Evolutionary conservation across 179 eudicot genomes (phyloP), one percentile per base, ranked within the genome.

Genomic region (Silene noctiflora): DNA sequence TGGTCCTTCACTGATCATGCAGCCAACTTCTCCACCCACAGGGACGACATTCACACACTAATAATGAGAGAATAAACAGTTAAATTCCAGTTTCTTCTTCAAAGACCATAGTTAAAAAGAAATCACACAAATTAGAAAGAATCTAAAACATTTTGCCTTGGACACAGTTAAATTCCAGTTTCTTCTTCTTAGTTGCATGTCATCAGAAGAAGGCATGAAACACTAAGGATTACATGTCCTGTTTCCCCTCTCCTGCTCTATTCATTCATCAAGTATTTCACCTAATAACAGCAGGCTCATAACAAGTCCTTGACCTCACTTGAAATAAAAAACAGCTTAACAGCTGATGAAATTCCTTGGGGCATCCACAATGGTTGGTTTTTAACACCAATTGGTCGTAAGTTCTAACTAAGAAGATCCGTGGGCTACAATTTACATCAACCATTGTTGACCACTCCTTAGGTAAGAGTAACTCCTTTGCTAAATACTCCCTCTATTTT

Each of bases 1-100:
- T 77, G 97, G 98, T 14, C 99, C 99, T 88, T 96, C 99, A 77
- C 89, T 96, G 72, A 96, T 88, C 96, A 96, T 84, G 75, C 92
- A 93, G 14, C 98, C 98, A 44, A 96, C 83, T 85, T 90, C 93
- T 46, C 90, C 91, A 8, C 92, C 89, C 86, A 93, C 62, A 79
- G 81, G 86, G 53, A 86, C 81, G 66, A 85, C 86, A 21, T 82
- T 88, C 63, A 85, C 84, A 81, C 93, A 89, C 99, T 95, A 84
- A 19, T 39, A 71, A 82, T 62, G 71, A 60, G 76, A n/a, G 69
- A 69, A 42, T 31, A 7, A 67, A 69, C 33, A 20, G 10, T 39
- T 61, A 60, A 77, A 76, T 21, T 33, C 39, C 39, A 33, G 39
- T 33, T 4, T 33, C 1, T 33, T 33, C 39, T 33, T 33, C 39